Base-by-base conservation (phyloP, 148 eudicot species). In the Chenopodium album region DNA sequence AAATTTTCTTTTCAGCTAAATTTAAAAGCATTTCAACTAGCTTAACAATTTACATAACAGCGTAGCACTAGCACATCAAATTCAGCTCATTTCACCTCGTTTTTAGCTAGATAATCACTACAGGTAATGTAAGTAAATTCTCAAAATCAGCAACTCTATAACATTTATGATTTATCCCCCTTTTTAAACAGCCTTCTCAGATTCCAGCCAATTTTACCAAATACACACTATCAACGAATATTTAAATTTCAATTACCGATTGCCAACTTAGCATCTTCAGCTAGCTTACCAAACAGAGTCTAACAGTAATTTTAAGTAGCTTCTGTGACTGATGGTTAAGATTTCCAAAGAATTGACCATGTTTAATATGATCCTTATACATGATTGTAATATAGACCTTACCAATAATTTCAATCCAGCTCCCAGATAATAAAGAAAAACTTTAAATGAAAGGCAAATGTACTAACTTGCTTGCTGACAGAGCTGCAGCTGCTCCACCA, bases 381-480 rank as follows among this genome's bases (percentile, higher is more conserved):
- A 14, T 73, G 19, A n/a, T 44, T 1, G 1, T 9, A 28, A 0
- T 23, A 17, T 16, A 46, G 3, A 66, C 6, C 23, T 20, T 59
- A 37, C 11, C 32, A 26, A 63, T 32, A 37, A 63, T 22, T 37
- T 65, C 26, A 41, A 66, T 68, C 26, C 54, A 46, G 80, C 80
- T 44, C 28, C 32, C 9, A 52, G 48, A 19, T 13, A 50, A 71
- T 31, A 31, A 64, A 3, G 52, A 52, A 79, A 71, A 29, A 28
- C 9, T 79, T 79, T 1, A 74, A 82, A 59, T 41, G 44, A 75
- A 78, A 12, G n/a, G 48, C n/a, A 77, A 47, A 54, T 76, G 74
- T 52, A 90, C 98, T 91, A 73, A 95, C 99, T 88, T 92, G 98
- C 99, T 90, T 81, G 90, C 98, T 82, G 92, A 89, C 72, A 84